Percentiles rank a stretch among this genome's conserved stretches.
Evolutionary conservation across 2,329 filamentous ascomycete species (phyloP).

Genomic region (Fusarium dimerum): DNA sequence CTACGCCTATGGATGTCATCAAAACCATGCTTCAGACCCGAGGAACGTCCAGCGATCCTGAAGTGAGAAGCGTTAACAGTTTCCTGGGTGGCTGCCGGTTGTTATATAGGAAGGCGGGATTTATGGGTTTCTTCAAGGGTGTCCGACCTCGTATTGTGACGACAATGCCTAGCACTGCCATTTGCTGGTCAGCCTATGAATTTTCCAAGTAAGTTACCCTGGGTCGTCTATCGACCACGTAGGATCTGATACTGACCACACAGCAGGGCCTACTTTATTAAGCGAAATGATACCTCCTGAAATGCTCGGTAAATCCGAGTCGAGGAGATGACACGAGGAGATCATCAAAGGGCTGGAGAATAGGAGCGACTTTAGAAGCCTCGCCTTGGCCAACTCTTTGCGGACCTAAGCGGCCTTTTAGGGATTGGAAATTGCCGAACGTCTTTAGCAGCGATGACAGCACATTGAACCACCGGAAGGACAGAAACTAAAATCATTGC

Average conservation of each 20-base stretch:
- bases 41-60: conserved; percentile 76
- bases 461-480: conserved; percentile 13
- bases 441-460: conserved; percentile 2
- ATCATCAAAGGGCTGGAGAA: conserved; percentile 1
- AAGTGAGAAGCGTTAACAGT: conserved; percentile 83
- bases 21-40: conserved; percentile 96
- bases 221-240: background rate
- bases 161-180: conserved; percentile 98
- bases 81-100: conserved; percentile 77
- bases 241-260: conserved; percentile 3
- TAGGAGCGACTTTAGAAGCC: conserved; percentile 9
- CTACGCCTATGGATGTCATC: conserved; percentile 95
- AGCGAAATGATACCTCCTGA: conserved; percentile 48
- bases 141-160: conserved; percentile 89
- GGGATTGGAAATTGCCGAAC: conserved; percentile 8
- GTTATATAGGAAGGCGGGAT: conserved; percentile 80
- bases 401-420: conserved; percentile 5
- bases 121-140: conserved; percentile 88
- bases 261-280: conserved; percentile 61
- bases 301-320: background rate
- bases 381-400: conserved; percentile 7
- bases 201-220: conserved; percentile 62
- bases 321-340: conserved; percentile 6
- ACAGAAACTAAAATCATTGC: background rate
- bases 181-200: conserved; percentile 87